Base-by-base conservation (phyloP, 2,329 filamentous ascomycete genomes). In the Fusarium acutatum region DNA sequence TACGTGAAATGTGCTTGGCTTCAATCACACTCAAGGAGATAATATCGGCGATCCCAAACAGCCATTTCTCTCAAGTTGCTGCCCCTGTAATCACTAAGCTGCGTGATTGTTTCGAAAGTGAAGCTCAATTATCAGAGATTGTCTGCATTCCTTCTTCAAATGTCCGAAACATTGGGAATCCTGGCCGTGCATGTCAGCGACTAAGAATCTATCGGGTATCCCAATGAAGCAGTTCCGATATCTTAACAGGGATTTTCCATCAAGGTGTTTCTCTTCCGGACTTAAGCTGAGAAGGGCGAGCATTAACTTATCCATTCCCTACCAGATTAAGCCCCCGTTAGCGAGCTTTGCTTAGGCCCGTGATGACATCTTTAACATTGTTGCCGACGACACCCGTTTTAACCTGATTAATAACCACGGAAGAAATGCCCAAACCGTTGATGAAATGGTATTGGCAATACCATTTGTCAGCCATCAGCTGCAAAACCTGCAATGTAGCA, bases 171-270 rank as follows among this genome's bases (percentile, higher is more conserved):
- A 30, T 53, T 68, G 59, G 53, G 30, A 60, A 71, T 75, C 71
- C 68, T 60, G 73, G 73, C 43, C 50, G 60, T 35, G 47, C 60
- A 60, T 67, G 65, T 72, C 62, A 71, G 69, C 67, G 65, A 75
- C 64, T 40, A 44, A 53, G 68, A 64, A 68, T 60, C 35, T 44
- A 64, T 58, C 76, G 76, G 76, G 66, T 76, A 71, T 64, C 76
- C 76, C 34, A 74, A 78, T 75, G 66, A 72, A 77, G 76, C 59
- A 78, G 66, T 77, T 64, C 76, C 76, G 76, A 75, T 62, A 14
- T 24, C 59, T 46, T 60, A 56, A 67, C 74, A 78, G 69, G 76
- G 76, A 61, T 77, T 72, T 61, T 38, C 69, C 49, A 77, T 62
- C 72, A 72, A 75, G 67, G 69, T 65, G 63, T 74, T 58, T 59